Evolutionary conservation across 2,329 filamentous ascomycete genomes (phyloP).

Genomic region (Arthrobotrys iridis): DNA sequence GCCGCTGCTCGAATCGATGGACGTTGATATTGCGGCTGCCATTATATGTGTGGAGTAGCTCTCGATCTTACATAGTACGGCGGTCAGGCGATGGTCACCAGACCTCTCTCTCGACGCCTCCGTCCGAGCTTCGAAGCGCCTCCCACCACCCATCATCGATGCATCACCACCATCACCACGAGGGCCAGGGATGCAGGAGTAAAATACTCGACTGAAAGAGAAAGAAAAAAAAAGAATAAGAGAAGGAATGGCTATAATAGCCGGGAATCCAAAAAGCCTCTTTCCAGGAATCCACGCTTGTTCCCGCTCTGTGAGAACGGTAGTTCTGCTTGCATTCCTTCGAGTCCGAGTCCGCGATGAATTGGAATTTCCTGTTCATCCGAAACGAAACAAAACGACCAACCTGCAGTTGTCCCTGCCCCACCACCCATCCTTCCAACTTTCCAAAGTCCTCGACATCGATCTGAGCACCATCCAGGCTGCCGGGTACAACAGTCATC

Average conservation of each 20-base stretch:
- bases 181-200: background rate
- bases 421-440: constrained; percentile 10
- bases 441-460: constrained; percentile 3
- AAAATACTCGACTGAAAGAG: background rate
- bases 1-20: background rate
- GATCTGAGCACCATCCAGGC: constrained; percentile 5
- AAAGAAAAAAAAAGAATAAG: background rate
- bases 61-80: too few relatives aligned
- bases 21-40: background rate
- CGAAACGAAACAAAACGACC: constrained; percentile 26
- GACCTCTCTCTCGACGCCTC: constrained; percentile 11
- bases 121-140: constrained; percentile 10
- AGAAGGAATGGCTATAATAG: constrained; percentile 26
- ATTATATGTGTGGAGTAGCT: background rate
- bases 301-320: background rate
- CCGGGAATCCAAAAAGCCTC: constrained; percentile 17
- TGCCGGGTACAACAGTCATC: background rate
- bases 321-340: background rate
- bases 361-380: constrained; percentile 29
- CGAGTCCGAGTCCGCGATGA: background rate
- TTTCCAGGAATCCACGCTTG: constrained; percentile 15
- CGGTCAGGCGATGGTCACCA: constrained; percentile 26
- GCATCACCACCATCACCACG: constrained; percentile 4
- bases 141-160: background rate
- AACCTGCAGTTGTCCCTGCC: constrained; percentile 22